Evolutionary conservation across 441 rosid genomes (phyloP).

Genomic region (Dalechampia spathulata): DNA sequence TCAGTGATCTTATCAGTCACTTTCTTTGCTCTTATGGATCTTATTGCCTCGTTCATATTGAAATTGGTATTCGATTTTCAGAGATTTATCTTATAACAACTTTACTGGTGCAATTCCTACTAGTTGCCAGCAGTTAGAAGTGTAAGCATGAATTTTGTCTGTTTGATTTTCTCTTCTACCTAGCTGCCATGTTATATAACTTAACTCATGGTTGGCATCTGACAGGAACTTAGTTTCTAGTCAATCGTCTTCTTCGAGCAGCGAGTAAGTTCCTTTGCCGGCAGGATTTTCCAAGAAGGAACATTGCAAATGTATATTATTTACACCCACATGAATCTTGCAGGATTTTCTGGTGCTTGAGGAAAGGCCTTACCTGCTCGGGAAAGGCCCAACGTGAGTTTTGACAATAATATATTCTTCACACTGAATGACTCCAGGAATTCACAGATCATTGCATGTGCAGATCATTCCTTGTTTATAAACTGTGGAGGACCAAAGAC

Average conservation of each 20-base stretch:
- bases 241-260: conserved; percentile 27
- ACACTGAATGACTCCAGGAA: too few species aligned
- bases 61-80: conserved; percentile 19
- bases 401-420: background rate
- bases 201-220: background rate
- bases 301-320: background rate
- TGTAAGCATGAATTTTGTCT: conserved; percentile 36
- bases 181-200: background rate
- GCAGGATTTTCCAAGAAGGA: background rate
- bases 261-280: conserved; percentile 43
- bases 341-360: conserved; percentile 41
- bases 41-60: too few species aligned
- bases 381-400: conserved; percentile 4
- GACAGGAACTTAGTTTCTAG: conserved; percentile 70
- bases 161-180: background rate
- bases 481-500: conserved; percentile 57
- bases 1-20: background rate
- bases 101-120: conserved; percentile 34
- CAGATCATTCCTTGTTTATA: conserved; percentile 67
- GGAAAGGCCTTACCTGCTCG: conserved; percentile 8
- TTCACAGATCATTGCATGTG: background rate
- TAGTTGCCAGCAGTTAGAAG: conserved; percentile 32
- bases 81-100: conserved; percentile 88
- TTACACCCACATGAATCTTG: conserved; percentile 12
- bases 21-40: too few species aligned